Conservation (phyloP, 345 rosid genomes). For the Bruguiera parviflora region DNA sequence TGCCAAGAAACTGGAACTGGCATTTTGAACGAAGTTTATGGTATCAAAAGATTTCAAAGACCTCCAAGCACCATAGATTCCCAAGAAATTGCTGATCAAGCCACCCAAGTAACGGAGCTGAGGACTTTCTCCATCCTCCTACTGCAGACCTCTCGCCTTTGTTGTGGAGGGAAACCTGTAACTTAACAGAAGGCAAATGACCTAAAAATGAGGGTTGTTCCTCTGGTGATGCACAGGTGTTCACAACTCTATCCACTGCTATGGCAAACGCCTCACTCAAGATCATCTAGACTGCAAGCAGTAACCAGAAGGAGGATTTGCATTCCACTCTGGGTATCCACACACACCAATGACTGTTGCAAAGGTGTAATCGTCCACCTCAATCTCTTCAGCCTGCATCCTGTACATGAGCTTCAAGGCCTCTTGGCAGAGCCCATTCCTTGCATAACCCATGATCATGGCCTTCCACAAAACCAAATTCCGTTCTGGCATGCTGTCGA, state of each 20-base stretch:
- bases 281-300: constrained; percentile 38
- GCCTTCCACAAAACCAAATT: constrained; percentile 77
- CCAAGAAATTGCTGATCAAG: too few species aligned
- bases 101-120: too few species aligned
- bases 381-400: constrained; percentile 73
- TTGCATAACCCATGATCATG: constrained; percentile 76
- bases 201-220: not conserved
- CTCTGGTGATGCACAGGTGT: not conserved
- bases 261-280: not conserved
- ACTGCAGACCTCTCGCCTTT: not conserved
- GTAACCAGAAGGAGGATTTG: constrained; percentile 31
- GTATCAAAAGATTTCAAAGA: too few species aligned
- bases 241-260: not conserved
- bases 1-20: too few species aligned
- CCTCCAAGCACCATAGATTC: too few species aligned
- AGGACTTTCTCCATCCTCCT: not conserved
- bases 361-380: constrained; percentile 65
- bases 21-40: too few species aligned
- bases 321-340: constrained; percentile 56
- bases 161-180: too few species aligned
- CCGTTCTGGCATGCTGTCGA: constrained; percentile 69
- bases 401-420: constrained; percentile 80
- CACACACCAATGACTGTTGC: constrained; percentile 57
- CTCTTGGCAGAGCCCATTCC: constrained; percentile 67
- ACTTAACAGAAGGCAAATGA: not conserved